Evolutionary conservation across 1,139 yeast genomes (phyloP).

Genomic region (Kurtzmaniella quercitrusa): DNA sequence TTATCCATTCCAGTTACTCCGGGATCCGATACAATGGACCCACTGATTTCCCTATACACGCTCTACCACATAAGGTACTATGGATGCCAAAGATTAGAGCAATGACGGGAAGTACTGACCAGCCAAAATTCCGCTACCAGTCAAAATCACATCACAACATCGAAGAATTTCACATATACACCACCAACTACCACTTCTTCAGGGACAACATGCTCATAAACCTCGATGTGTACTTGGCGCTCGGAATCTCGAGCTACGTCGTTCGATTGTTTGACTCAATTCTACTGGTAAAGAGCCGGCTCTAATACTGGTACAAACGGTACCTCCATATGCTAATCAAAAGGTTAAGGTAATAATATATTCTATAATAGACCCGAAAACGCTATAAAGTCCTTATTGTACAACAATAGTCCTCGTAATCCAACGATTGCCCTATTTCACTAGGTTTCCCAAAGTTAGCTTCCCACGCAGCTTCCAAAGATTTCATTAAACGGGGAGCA

Average conservation of each 20-base stretch:
- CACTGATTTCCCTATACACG: background rate
- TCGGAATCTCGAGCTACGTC: slow-evolving; percentile 11
- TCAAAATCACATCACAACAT: slow-evolving; percentile 2
- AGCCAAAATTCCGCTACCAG: slow-evolving; percentile 2
- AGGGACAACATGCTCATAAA: slow-evolving; percentile 10
- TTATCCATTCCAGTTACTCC: slow-evolving; percentile 12
- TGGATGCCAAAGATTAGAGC: slow-evolving; percentile 20
- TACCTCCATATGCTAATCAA: too few species aligned
- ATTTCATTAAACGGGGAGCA: slow-evolving; percentile 40
- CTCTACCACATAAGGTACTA: slow-evolving; percentile 9
- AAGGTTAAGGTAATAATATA: background rate
- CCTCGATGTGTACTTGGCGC: slow-evolving; percentile 15
- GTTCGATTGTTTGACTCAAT: background rate
- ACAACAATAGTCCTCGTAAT: too few species aligned
- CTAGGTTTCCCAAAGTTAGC: too few species aligned
- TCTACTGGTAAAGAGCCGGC: background rate
- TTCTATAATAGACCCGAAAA: too few species aligned
- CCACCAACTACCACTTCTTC: slow-evolving; percentile 4
- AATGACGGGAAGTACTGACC: slow-evolving; percentile 1
- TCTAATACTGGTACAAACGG: too few species aligned
- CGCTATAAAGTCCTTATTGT: too few species aligned
- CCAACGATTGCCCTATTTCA: too few species aligned
- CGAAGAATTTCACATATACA: slow-evolving; percentile 4
- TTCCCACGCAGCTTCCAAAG: too few species aligned
- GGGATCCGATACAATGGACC: slow-evolving; percentile 2